Percentiles rank a stretch among this genome's conserved stretches.
Evolutionary conservation across 495 filamentous ascomycete genomes (phyloP).

Genomic region (Aspergillus nanangensis): DNA sequence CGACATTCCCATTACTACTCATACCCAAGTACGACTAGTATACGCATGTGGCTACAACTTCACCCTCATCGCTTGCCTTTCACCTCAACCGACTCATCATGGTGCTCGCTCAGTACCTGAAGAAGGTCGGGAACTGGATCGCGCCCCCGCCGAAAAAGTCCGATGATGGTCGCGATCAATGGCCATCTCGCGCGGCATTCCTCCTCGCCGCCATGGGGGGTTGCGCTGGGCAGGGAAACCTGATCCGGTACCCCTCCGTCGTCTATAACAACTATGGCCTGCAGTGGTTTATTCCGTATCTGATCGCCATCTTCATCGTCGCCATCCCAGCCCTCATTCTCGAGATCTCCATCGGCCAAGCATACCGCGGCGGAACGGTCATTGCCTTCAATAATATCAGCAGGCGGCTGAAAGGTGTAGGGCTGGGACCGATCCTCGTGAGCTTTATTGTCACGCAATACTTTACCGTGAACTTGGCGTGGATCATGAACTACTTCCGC

Average conservation of each 20-base stretch:
- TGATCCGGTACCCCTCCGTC: slow-evolving; percentile 21
- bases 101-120: slow-evolving; percentile 12
- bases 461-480: slow-evolving; percentile 33
- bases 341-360: slow-evolving; percentile 36
- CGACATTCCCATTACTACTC: no score
- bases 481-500: slow-evolving; percentile 43
- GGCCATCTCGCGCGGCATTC: slow-evolving; percentile 20
- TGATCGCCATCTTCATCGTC: slow-evolving; percentile 29
- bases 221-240: slow-evolving; percentile 23
- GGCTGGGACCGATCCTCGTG: slow-evolving; percentile 27
- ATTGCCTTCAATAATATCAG: slow-evolving; percentile 37
- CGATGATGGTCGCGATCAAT: slow-evolving; percentile 23
- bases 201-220: slow-evolving; percentile 24
- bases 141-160: slow-evolving; percentile 20
- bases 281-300: slow-evolving; percentile 32
- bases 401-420: slow-evolving; percentile 30
- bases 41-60: no score
- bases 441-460: slow-evolving; percentile 34
- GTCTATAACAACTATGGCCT: slow-evolving; percentile 23
- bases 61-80: no score
- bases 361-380: slow-evolving; percentile 34
- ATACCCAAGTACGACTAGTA: no score
- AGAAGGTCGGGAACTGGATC: slow-evolving; percentile 12
- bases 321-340: slow-evolving; percentile 44
- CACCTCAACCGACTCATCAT: neutral